Percentiles rank a stretch among this genome's conserved stretches.
These are phyloP conservation scores for Lentinula novae-zelandiae DNA, from an alignment of 1,284 basidiomycete species.

Conservation along the genomic window DNA sequence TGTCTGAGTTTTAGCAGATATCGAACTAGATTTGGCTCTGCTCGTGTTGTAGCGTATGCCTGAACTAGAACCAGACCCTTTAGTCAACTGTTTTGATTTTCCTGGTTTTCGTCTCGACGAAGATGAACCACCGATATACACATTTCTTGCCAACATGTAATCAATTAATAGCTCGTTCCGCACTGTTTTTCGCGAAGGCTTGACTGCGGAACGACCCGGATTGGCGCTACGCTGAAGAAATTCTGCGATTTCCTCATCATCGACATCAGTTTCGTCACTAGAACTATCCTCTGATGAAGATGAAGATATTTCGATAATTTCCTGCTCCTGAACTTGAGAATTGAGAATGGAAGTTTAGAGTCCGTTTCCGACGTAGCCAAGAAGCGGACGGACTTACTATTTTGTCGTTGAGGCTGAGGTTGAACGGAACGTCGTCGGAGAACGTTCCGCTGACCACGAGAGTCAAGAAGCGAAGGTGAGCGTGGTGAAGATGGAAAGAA, in stretches of 20 bases:
- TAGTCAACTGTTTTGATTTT: not conserved
- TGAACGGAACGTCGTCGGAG: not conserved
- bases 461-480: not conserved
- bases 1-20: not conserved
- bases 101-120: slow-evolving; percentile 7
- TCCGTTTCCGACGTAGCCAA: not conserved
- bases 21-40: not conserved
- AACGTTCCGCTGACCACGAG: not conserved
- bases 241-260: slow-evolving; percentile 26
- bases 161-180: slow-evolving; percentile 47
- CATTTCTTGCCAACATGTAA: slow-evolving; percentile 50
- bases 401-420: not conserved
- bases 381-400: not conserved
- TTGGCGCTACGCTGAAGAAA: slow-evolving; percentile 23
- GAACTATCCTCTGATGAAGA: slow-evolving; percentile 19
- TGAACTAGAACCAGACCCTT: not conserved
- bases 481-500: slow-evolving; percentile 7
- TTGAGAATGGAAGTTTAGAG: not conserved
- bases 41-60: not conserved
- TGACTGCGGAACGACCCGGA: slow-evolving; percentile 8
- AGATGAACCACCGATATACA: slow-evolving; percentile 17
- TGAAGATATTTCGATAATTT: slow-evolving; percentile 23
- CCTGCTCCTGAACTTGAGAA: slow-evolving; percentile 10
- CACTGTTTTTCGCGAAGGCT: slow-evolving; percentile 3
- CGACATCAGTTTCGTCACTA: slow-evolving; percentile 17